These are phyloP conservation scores for Dendrostoma leiphaemia DNA, from an alignment of 2,329 filamentous ascomycete genomes.

Conservation along the genomic window DNA sequence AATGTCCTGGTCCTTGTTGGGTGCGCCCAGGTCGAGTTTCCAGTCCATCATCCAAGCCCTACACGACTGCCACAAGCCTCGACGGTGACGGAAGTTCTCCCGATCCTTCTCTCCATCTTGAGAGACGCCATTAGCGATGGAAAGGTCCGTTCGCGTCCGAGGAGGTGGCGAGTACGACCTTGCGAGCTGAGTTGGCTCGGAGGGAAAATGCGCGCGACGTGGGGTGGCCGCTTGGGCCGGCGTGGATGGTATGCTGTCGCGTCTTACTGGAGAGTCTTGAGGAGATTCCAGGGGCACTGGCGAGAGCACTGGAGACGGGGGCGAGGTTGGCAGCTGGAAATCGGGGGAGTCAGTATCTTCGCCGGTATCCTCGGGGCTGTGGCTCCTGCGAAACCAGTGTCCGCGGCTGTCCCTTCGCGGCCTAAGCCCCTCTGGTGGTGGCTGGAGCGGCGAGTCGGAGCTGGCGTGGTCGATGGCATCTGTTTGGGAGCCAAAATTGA, in stretches of 20 bases:
- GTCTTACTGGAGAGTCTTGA: background rate
- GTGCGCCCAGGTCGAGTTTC: slow-evolving; percentile 11
- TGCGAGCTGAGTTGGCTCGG: background rate
- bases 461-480: background rate
- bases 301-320: background rate
- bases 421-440: background rate
- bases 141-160: background rate
- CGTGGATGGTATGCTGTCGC: background rate
- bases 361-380: background rate
- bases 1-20: slow-evolving; percentile 13
- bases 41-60: slow-evolving; percentile 4
- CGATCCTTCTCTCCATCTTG: slow-evolving; percentile 13
- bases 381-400: background rate
- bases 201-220: slow-evolving; percentile 6
- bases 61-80: slow-evolving; percentile 14
- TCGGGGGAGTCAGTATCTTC: background rate
- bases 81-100: slow-evolving; percentile 5
- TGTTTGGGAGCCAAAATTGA: slow-evolving; percentile 3
- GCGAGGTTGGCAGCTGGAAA: background rate
- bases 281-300: background rate
- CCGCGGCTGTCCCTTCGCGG: background rate
- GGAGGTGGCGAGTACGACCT: slow-evolving; percentile 6
- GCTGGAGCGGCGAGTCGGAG: background rate
- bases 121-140: background rate
- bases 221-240: background rate